Conservation (phyloP, 2,329 filamentous ascomycete species). For the Colletotrichum spinosum region DNA sequence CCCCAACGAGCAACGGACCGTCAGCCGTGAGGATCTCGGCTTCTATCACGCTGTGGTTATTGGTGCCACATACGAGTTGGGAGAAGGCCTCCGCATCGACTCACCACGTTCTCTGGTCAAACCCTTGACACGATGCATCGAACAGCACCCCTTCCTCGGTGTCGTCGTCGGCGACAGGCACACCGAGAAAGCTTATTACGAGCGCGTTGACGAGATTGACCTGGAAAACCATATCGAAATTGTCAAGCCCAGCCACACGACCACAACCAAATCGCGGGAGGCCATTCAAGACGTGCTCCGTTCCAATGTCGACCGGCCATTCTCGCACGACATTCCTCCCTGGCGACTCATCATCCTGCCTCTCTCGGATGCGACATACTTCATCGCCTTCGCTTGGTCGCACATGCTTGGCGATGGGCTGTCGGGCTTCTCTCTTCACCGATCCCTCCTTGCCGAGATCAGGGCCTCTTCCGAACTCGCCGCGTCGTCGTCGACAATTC, state of each 20-base stretch:
- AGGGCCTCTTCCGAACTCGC: background rate
- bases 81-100: conserved; percentile 33
- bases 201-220: conserved; percentile 46
- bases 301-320: conserved; percentile 48
- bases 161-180: conserved; percentile 49
- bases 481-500: background rate
- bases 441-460: conserved; percentile 48
- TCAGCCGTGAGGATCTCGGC: conserved; percentile 52
- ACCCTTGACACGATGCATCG: conserved; percentile 51
- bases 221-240: conserved; percentile 53
- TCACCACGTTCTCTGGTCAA: conserved; percentile 43
- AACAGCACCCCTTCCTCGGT: conserved; percentile 50
- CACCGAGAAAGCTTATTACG: conserved; percentile 51
- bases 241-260: conserved; percentile 12
- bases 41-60: conserved; percentile 54
- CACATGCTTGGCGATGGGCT: conserved; percentile 58
- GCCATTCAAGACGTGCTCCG: conserved; percentile 43
- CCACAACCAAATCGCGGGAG: background rate
- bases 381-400: conserved; percentile 55
- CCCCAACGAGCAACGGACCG: conserved; percentile 54
- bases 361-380: conserved; percentile 41
- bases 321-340: conserved; percentile 47
- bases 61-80: conserved; percentile 48
- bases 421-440: conserved; percentile 55
- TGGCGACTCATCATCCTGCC: conserved; percentile 56